phyloP scores from a whole-genome alignment of 192 early-diverging fungal species.

The Coemansia sp. region DNA sequence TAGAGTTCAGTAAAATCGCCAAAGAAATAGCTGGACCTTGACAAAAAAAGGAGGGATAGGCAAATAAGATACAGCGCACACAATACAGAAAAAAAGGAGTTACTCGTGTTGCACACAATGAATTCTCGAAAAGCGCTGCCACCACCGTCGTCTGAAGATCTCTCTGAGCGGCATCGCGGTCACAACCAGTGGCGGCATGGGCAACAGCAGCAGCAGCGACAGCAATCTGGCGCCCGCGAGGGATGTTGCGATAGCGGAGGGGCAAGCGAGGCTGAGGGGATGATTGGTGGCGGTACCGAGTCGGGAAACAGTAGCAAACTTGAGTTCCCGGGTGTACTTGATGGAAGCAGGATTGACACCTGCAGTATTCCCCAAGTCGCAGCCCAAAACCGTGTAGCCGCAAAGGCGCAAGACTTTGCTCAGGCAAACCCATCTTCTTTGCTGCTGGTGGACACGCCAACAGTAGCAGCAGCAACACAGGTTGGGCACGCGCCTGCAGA shows the following conservation, averaged over 20 bases:
- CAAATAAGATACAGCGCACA: background rate
- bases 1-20: no score
- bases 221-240: background rate
- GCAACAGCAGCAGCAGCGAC: background rate
- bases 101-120: slow-evolving; percentile 2
- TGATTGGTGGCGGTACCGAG: no score
- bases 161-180: background rate
- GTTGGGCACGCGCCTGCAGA: no score
- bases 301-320: background rate
- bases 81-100: background rate
- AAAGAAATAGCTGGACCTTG: no score
- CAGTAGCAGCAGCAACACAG: no score
- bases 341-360: slow-evolving; percentile 2
- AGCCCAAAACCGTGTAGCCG: no score
- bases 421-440: no score
- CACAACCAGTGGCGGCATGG: background rate
- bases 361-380: background rate
- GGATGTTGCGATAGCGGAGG: background rate
- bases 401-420: no score
- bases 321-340: background rate
- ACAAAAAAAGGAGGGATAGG: background rate
- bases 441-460: no score
- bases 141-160: slow-evolving; percentile 2
- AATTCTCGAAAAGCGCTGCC: background rate
- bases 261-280: no score